These are phyloP conservation scores for Capsicum chinense DNA, from an alignment of 257 asterid species.

Conservation along the genomic window DNA sequence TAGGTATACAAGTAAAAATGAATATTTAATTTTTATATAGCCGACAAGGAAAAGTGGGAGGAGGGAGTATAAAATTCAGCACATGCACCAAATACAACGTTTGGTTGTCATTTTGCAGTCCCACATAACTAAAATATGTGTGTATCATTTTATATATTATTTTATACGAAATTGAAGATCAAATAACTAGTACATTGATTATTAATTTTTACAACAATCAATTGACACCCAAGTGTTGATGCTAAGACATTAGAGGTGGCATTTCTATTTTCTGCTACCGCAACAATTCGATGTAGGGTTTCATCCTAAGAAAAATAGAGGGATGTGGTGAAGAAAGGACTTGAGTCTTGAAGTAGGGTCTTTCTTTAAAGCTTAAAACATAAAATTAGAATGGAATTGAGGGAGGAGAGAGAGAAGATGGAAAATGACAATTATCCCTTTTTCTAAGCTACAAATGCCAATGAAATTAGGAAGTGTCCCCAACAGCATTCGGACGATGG, in stretches of 20 bases:
- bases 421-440: slow-evolving; percentile 44
- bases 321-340: background rate
- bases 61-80: too few species aligned
- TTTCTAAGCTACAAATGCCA: background rate
- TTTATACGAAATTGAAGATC: too few species aligned
- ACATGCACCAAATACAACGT: too few species aligned
- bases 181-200: too few species aligned
- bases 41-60: too few species aligned
- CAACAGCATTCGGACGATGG: slow-evolving; percentile 36
- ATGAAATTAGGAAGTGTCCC: slow-evolving; percentile 34
- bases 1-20: too few species aligned
- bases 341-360: slow-evolving; percentile 14
- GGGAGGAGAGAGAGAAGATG: slow-evolving; percentile 28
- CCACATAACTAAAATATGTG: too few species aligned
- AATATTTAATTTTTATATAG: too few species aligned
- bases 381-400: slow-evolving; percentile 4
- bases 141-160: too few species aligned
- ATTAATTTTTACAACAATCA: too few species aligned
- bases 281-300: slow-evolving; percentile 35
- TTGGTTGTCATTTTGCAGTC: too few species aligned
- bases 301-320: background rate
- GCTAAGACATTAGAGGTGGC: background rate
- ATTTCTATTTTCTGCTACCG: slow-evolving; percentile 1
- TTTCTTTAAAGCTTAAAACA: slow-evolving; percentile 18
- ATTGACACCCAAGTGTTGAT: background rate